Conservation (phyloP, 2,329 filamentous ascomycete genomes). For the Corinectria fuckeliana region DNA sequence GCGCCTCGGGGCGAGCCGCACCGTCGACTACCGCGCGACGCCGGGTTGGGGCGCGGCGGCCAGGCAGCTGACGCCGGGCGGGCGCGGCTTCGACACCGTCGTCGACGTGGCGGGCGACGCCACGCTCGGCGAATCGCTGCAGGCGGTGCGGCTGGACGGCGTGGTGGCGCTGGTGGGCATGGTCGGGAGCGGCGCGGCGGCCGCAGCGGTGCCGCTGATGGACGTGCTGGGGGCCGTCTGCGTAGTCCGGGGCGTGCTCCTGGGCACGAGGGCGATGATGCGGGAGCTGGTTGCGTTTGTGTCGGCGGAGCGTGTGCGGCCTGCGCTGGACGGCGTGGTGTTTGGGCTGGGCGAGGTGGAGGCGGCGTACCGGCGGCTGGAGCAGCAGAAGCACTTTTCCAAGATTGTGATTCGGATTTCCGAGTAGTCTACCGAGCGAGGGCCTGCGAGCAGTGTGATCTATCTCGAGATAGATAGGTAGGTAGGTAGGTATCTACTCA, state of each 20-base stretch:
- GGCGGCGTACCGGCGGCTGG: conserved; percentile 41
- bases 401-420: conserved; percentile 44
- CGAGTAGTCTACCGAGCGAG: too few relatives aligned
- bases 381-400: conserved; percentile 45
- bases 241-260: conserved; percentile 39
- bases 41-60: conserved; percentile 64
- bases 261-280: conserved; percentile 38
- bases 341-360: conserved; percentile 42
- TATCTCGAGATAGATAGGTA: too few relatives aligned
- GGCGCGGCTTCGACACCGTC: conserved; percentile 65
- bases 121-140: conserved; percentile 63
- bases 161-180: conserved; percentile 43
- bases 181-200: conserved; percentile 30
- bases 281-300: conserved; percentile 40
- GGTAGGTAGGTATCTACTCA: too few relatives aligned
- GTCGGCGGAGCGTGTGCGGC: conserved; percentile 41
- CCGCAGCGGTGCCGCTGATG: conserved; percentile 33
- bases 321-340: conserved; percentile 39
- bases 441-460: too few relatives aligned
- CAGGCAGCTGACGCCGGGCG: conserved; percentile 52
- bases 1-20: conserved; percentile 61
- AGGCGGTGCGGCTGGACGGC: conserved; percentile 50
- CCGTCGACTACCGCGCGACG: conserved; percentile 66
- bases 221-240: conserved; percentile 34
- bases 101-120: conserved; percentile 69